A percentile compares a stretch with the other conserved stretches of the same genome.
Conservation (phyloP, 305 asterid genomes). For the Fraxinus latifolia region DNA sequence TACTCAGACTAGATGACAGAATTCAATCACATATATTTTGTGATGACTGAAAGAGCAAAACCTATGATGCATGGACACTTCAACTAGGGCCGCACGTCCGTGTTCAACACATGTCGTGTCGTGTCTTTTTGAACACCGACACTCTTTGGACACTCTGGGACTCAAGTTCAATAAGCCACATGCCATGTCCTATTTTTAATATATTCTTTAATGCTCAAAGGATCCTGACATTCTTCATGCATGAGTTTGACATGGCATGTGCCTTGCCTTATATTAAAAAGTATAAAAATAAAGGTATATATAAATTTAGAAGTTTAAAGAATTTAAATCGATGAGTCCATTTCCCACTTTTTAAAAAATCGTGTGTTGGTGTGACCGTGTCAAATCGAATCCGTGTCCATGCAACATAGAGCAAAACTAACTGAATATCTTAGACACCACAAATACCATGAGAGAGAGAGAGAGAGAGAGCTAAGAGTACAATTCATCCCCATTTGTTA, state of each 20-base stretch:
- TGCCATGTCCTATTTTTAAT: neutral
- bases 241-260: neutral
- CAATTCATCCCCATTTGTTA: neutral
- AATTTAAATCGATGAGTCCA: no score
- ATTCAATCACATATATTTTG: neutral
- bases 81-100: neutral
- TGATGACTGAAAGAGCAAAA: neutral
- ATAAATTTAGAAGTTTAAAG: neutral
- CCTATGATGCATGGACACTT: neutral
- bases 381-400: neutral
- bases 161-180: neutral
- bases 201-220: neutral
- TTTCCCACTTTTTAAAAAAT: neutral
- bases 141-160: neutral
- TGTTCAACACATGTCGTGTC: neutral
- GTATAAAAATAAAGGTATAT: neutral
- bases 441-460: neutral
- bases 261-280: neutral
- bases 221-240: neutral
- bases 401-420: neutral
- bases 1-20: neutral
- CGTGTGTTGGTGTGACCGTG: neutral
- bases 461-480: neutral
- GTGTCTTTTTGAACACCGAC: neutral
- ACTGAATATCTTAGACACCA: neutral